Conservation (phyloP, 2,329 filamentous ascomycete species). For the Periconia sp. region DNA sequence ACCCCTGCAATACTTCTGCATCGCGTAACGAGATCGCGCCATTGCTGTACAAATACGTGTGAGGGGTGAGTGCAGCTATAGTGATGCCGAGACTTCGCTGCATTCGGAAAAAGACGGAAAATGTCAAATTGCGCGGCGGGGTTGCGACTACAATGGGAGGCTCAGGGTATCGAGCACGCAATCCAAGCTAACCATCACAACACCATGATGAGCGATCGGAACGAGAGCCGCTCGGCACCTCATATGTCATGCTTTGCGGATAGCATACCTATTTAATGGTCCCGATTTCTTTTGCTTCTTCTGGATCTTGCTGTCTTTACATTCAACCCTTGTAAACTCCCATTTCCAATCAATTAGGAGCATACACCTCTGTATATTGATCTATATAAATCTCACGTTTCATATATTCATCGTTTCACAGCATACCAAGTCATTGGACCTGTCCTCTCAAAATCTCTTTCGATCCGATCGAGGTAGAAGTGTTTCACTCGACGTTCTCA, state of each 20-base stretch:
- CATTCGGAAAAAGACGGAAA: constrained; percentile 1
- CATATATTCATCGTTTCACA: too few species aligned
- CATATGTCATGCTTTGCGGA: constrained; percentile 14
- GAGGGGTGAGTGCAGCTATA: background rate
- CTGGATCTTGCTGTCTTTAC: background rate
- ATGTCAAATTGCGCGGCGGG: background rate
- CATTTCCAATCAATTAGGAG: background rate
- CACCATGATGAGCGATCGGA: constrained; percentile 13
- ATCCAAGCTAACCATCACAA: constrained; percentile 31
- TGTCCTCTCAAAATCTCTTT: background rate
- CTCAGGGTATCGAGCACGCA: constrained; percentile 29
- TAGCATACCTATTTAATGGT: constrained; percentile 15
- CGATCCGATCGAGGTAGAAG: too few species aligned
- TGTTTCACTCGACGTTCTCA: too few species aligned
- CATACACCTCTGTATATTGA: too few species aligned
- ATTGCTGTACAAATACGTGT: background rate
- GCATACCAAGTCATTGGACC: too few species aligned
- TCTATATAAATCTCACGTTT: too few species aligned
- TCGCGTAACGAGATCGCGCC: background rate
- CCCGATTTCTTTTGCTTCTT: background rate
- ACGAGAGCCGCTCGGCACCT: constrained; percentile 12
- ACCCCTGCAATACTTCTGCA: background rate
- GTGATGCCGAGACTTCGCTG: constrained; percentile 1
- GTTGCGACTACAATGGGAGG: background rate
- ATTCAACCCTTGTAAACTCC: background rate